A percentile compares a stretch with the other conserved stretches of the same genome.
Evolutionary conservation across 129 eudicot genomes (phyloP).

Genomic region (Helianthus annuus): DNA sequence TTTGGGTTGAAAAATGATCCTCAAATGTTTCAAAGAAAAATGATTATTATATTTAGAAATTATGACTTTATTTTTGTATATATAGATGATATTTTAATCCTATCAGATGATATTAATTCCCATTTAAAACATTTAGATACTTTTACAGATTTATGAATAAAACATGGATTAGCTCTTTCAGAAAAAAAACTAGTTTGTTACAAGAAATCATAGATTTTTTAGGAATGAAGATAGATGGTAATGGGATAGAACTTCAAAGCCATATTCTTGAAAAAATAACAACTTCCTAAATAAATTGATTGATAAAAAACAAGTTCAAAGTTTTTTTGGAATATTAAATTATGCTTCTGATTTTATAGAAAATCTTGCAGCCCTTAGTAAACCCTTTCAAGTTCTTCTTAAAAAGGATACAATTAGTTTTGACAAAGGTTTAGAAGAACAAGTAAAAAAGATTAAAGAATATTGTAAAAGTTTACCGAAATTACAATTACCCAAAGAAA

Average conservation of each 20-base stretch:
- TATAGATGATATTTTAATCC: no score
- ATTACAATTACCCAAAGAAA: neutral
- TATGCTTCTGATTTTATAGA: neutral
- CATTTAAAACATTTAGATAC: no score
- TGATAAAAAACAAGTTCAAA: neutral
- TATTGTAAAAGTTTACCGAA: neutral
- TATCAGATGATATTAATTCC: no score
- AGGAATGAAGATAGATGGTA: neutral
- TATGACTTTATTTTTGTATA: no score
- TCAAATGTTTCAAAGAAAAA: no score
- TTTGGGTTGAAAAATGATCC: no score
- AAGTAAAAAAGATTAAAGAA: neutral
- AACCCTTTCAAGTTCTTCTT: neutral
- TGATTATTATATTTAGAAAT: no score
- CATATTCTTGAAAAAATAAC: neutral
- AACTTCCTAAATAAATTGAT: neutral
- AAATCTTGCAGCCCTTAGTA: neutral
- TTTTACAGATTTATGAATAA: no score
- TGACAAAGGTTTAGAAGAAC: neutral
- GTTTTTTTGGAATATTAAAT: neutral
- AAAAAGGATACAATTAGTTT: conserved; percentile 1
- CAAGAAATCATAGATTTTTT: neutral
- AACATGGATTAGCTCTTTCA: neutral
- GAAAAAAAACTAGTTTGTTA: neutral
- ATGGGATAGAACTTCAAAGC: neutral